Base-by-base conservation (phyloP, 2,329 filamentous ascomycete genomes). In the Pseudogymnoascus sp. region DNA sequence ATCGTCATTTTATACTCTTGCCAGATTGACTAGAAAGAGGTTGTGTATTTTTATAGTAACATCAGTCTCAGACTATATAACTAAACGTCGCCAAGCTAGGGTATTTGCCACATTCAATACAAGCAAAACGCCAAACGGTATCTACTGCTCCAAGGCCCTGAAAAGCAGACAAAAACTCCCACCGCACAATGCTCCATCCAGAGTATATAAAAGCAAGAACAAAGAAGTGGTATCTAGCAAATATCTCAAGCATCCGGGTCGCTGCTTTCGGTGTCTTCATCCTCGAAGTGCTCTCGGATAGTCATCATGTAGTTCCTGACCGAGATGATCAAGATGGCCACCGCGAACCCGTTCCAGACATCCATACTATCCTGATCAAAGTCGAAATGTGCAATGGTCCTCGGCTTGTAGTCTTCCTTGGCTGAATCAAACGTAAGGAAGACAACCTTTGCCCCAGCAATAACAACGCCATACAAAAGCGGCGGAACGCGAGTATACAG, bases 301-400 rank as follows among this genome's bases (percentile, higher is more conserved):
- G 48, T 33, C 48, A 55, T 55, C 48, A 55, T 55, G 35, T 73
- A 71, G 35, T 72, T 71, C 35, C 72, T 64, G 2, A 71, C 70
- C 29, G 67, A 63, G 36, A 68, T 68, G 31, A 70, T 63, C 21
- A 72, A 60, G 33, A 72, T 71, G 17, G 72, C 70, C 61, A 74
- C 64, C 8, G 70, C 71, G 58, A 74, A 65, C 6, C 69, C 72
- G 62, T 73, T 71, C 73, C 73, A 74, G 10, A 73, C 71, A 63
- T 70, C 69, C 63, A 66, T 69, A n/a, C 62, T 42, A 15, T 65
- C 63, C 2, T 71, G 66, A 1, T 62, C 64, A 25, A 73, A 71
- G 58, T 74, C 68, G 44, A 73, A 70, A 27, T 70, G 58, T 2
- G 61, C 60, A n/a, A 74, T 63, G 27, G 68, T 67, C 33, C 65